Evolutionary conservation across 2,329 filamentous ascomycete species (phyloP), one percentile per base, ranked within the genome.

Genomic region (Colletotrichum cuscutae): DNA sequence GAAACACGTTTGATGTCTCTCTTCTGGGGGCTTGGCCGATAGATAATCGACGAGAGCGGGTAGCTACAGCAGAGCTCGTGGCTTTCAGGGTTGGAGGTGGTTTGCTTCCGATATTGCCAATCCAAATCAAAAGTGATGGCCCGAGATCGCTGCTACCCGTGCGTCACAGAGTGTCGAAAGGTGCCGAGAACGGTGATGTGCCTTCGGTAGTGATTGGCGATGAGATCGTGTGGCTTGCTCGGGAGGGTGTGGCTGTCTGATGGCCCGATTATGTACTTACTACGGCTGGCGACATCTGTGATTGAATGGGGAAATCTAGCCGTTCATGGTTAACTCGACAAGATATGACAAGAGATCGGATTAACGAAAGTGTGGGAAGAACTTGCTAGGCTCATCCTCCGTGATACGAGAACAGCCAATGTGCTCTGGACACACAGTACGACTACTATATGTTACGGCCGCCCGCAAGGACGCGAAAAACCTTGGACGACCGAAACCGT

Each of bases 381-480:
- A 53, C 11, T 11, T 46, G 37, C 13, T 9, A 19, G 4, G 15
- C 37, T 26, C 32, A 24, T 49, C 11, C n/a, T n/a, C 5, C 19
- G 59, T 52, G 15, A 12, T 19, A 61, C 37, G 12, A 5, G 42
- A 62, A 42, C n/a, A 15, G 24, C n/a, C 12, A 35, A 49, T 37
- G 28, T 53, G 61, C 22, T 54, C 30, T 54, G n/a, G n/a, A 54
- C 19, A 65, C 62, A 65, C 62, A 24, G 11, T 30, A 13, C 19
- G 42, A 42, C 37, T 53, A 26, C 26, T 63, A 35, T 5, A 19
- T 28, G 30, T 68, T 60, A 64, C 58, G n/a, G 32, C 58, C 30
- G 46, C 53, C 63, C 32, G 69, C 37, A 63, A 68, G 68, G 57
- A 30, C 57, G 57, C 57, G 68, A 26, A 26, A 7, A 52, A 24